Evolutionary conservation across 2,329 filamentous ascomycete genomes (phyloP), one percentile per base, ranked within the genome.

Genomic region (Penicillium sp.): DNA sequence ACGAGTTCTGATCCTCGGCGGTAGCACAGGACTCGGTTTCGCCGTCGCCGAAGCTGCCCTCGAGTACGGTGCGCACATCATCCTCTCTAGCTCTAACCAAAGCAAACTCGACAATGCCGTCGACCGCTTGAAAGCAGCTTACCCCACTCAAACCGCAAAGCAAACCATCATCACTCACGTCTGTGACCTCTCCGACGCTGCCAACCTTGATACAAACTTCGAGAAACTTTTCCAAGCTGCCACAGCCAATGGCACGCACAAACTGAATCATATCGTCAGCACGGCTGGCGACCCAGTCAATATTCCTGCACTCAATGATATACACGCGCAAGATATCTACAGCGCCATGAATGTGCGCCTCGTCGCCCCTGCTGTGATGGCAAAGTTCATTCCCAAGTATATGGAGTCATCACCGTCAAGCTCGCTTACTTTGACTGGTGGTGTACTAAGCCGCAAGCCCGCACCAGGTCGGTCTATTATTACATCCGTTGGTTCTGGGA

Each of bases 11-110:
- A 69, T 84, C 58, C 71, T 83, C 23, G 82, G 82, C 20, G 81
- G 80, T 37, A 79, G 78, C 42, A 74, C 75, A 43, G 82, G 82
- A 51, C 78, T 84, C 40, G 82, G 82, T 37, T 82, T 76, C 63
- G 70, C 67, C 54, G 76, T 80, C 8, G 81, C 81, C 51, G 77
- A 82, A 75, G 79, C 78, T 3, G 69, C 70, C 43, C 65, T 83
- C 49, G 81, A 82, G 58, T 69, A 77, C 58, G 79, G 78, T 59
- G 77, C 77, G 51, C 68, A 69, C 27, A 73, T 84, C 29, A 76
- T 75, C 27, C 75, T 83, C 60, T 75, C 79, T 6, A 79, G 77
- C 1, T 82, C 79, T 56, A 73, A 44, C 41, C 63, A 46, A 65
- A 70, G 49, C 61, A 70, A 64, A n/a, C 58, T 83, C 35, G 59